These are phyloP conservation scores for Moricandia moricandioides DNA, from an alignment of 345 rosid species.

Conservation along the genomic window DNA sequence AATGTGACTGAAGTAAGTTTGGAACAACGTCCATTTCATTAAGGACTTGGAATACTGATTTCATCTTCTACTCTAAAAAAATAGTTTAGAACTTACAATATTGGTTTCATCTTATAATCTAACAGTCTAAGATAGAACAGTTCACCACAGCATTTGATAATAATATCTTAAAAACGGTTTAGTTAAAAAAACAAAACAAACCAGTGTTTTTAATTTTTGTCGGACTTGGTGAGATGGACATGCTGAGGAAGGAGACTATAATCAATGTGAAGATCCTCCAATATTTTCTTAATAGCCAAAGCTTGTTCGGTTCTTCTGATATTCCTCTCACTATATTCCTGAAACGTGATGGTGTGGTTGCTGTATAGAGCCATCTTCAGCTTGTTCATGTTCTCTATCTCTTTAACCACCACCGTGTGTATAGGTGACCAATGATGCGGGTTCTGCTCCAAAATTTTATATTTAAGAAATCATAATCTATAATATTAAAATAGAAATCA, in stretches of 20 bases:
- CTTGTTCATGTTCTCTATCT: constrained; percentile 69
- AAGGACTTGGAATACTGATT: background rate
- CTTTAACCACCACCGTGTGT: constrained; percentile 56
- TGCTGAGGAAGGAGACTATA: constrained; percentile 65
- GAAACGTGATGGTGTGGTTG: constrained; percentile 68
- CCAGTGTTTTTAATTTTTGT: background rate
- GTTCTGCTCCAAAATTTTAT: constrained; percentile 64
- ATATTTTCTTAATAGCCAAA: constrained; percentile 51
- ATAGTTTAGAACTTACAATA: background rate
- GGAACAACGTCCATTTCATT: background rate
- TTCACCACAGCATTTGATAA: background rate
- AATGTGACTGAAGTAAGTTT: background rate
- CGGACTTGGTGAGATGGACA: constrained; percentile 40
- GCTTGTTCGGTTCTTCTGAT: constrained; percentile 56
- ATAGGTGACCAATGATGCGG: constrained; percentile 57
- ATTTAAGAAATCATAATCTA: too few species aligned
- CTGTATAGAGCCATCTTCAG: constrained; percentile 58
- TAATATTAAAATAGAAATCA: too few species aligned
- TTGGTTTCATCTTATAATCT: background rate
- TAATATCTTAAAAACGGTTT: constrained; percentile 12
- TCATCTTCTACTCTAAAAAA: too few species aligned
- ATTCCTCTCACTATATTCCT: constrained; percentile 50
- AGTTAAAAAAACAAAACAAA: background rate
- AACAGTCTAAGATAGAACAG: background rate
- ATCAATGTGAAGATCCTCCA: constrained; percentile 54